phyloP scores from a whole-genome alignment of 1,284 basidiomycete genomes.

The Rhodotorula sp. region DNA sequence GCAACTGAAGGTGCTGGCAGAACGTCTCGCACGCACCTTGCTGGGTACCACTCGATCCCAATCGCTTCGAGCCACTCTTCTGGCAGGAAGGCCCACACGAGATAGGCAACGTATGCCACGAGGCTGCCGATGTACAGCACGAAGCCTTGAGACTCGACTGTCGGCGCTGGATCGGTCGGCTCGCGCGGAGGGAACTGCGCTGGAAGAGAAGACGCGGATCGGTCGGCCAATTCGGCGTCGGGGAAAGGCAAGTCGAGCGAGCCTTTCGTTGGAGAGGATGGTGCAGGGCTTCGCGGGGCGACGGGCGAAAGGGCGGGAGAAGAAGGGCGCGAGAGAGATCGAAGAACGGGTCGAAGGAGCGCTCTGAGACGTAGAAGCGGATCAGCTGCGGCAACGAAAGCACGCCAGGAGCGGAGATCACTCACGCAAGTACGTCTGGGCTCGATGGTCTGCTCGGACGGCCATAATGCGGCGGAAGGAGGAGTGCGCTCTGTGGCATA shows the following conservation, averaged over 20 bases:
- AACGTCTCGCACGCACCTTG: constrained; percentile 20
- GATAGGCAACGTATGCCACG: constrained; percentile 34
- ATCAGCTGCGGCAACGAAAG: neutral
- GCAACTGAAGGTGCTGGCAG: neutral
- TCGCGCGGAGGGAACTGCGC: constrained; percentile 39
- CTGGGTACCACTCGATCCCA: constrained; percentile 45
- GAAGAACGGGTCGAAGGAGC: constrained; percentile 32
- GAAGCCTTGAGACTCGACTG: constrained; percentile 42
- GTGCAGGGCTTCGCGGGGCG: neutral
- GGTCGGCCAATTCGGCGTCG: constrained; percentile 2
- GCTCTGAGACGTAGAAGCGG: constrained; percentile 9
- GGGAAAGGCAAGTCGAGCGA: neutral
- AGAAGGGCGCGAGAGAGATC: constrained; percentile 22
- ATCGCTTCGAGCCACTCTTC: constrained; percentile 27
- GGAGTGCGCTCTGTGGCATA: neutral
- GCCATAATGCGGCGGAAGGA: constrained; percentile 38
- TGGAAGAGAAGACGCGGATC: constrained; percentile 32
- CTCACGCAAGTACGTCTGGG: constrained; percentile 34
- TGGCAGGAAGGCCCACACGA: constrained; percentile 42
- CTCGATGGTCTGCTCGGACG: constrained; percentile 18
- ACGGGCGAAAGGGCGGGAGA: neutral
- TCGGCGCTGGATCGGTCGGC: constrained; percentile 37
- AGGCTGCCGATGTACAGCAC: constrained; percentile 43
- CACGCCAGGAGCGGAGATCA: neutral
- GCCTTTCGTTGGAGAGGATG: neutral